phyloP scores from a whole-genome alignment of 257 asterid species.

The Echium plantagineum region DNA sequence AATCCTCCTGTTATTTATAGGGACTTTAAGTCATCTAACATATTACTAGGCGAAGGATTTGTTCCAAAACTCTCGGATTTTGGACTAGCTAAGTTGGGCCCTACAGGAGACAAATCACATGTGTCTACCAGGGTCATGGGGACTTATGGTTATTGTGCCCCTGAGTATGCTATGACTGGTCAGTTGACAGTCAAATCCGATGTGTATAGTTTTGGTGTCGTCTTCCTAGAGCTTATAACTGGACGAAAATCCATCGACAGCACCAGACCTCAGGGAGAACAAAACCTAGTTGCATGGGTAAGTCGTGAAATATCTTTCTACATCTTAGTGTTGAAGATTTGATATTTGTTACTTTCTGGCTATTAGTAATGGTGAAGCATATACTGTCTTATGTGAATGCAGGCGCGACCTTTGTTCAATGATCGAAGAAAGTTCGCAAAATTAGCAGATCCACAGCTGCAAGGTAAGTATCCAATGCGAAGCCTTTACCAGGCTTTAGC shows the following conservation, averaged over 20 bases:
- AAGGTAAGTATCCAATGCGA: conserved; percentile 80
- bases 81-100: conserved; percentile 99
- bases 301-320: not conserved
- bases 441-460: conserved; percentile 76
- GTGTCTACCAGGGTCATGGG: conserved; percentile 99
- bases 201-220: conserved; percentile 95
- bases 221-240: conserved; percentile 88
- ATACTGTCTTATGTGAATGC: conserved; percentile 14
- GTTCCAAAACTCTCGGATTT: conserved; percentile 88
- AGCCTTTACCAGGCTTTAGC: conserved; percentile 96
- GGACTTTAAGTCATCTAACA: conserved; percentile 95
- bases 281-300: conserved; percentile 95
- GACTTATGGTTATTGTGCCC: conserved; percentile 97
- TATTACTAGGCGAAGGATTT: conserved; percentile 75
- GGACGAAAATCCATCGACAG: conserved; percentile 95
- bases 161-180: conserved; percentile 99
- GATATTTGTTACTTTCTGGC: not conserved
- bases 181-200: conserved; percentile 94
- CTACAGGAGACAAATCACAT: conserved; percentile 97
- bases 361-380: not conserved
- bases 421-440: conserved; percentile 78
- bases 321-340: not conserved
- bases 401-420: conserved; percentile 86
- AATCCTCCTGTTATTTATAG: conserved; percentile 93
- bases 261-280: conserved; percentile 80